Conservation (phyloP, 305 asterid species). For the Rubia peregrina region DNA sequence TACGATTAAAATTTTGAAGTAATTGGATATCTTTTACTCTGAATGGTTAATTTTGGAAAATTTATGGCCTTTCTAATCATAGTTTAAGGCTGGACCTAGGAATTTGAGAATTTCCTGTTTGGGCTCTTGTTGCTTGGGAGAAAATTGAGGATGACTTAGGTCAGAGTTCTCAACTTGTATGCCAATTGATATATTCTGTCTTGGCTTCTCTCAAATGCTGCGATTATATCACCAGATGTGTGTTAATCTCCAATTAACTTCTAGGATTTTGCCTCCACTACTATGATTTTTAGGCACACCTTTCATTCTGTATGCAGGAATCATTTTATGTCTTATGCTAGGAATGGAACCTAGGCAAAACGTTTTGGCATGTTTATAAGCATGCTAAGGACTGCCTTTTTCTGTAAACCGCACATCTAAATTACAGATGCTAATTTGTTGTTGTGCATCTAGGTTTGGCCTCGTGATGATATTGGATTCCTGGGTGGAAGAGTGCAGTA, state of each 20-base stretch:
- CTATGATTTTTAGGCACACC: background rate
- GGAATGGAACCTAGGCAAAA: background rate
- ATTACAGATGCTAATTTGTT: background rate
- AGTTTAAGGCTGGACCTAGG: background rate
- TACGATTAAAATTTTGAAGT: too few relatives aligned
- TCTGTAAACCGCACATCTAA: background rate
- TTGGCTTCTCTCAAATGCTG: background rate
- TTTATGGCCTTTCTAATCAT: background rate
- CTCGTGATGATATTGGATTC: conserved; percentile 5
- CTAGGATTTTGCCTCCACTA: background rate
- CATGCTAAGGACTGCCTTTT: background rate
- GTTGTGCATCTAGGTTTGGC: conserved; percentile 6
- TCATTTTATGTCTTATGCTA: background rate
- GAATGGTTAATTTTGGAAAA: background rate
- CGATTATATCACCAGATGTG: background rate
- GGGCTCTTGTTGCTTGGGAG: background rate
- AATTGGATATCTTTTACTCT: background rate
- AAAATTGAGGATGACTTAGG: background rate
- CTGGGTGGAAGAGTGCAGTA: conserved; percentile 1
- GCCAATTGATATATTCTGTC: background rate
- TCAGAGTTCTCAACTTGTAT: background rate
- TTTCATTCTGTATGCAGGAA: background rate
- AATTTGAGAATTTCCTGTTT: background rate
- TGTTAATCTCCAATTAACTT: background rate
- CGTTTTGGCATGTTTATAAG: background rate